Percentiles rank a stretch among this genome's conserved stretches.
phyloP scores from a whole-genome alignment of 768 basidiomycete genomes.

The Amanita thiersii region DNA sequence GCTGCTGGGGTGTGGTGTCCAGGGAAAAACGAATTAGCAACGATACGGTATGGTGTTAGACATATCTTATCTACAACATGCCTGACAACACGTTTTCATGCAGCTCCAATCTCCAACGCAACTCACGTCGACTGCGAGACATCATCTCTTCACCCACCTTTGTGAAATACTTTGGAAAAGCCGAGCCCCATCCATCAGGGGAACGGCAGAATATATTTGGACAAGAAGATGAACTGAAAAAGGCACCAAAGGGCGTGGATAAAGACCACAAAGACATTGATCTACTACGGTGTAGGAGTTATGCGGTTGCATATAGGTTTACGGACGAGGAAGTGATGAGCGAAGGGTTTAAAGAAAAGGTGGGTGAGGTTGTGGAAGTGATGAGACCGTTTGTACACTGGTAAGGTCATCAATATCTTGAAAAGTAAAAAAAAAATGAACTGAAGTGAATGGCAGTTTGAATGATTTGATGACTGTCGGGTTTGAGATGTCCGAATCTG shows the following conservation, averaged over 20 bases:
- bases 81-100: neutral
- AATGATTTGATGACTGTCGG: slow-evolving; percentile 66
- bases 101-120: slow-evolving; percentile 57
- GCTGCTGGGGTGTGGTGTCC: slow-evolving; percentile 82
- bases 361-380: slow-evolving; percentile 46
- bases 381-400: slow-evolving; percentile 75
- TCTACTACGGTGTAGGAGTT: slow-evolving; percentile 75
- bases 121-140: slow-evolving; percentile 52
- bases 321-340: slow-evolving; percentile 64
- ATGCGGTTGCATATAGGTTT: slow-evolving; percentile 63
- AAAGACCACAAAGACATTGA: slow-evolving; percentile 93
- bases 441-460: slow-evolving; percentile 35
- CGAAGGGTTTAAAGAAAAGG: slow-evolving; percentile 54
- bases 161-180: slow-evolving; percentile 67
- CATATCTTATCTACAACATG: neutral
- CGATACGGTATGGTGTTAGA: slow-evolving; percentile 51
- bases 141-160: slow-evolving; percentile 67
- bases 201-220: slow-evolving; percentile 77
- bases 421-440: neutral
- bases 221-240: slow-evolving; percentile 79
- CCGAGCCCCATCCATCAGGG: slow-evolving; percentile 54
- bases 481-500: slow-evolving; percentile 17
- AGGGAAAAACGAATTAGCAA: slow-evolving; percentile 68
- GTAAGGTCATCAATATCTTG: slow-evolving; percentile 26
- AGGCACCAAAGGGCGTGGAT: slow-evolving; percentile 82